Percentiles rank a stretch among this genome's conserved stretches.
Conservation (phyloP, 169 alveolate species). For the Cryptosporidium meleagridis region DNA sequence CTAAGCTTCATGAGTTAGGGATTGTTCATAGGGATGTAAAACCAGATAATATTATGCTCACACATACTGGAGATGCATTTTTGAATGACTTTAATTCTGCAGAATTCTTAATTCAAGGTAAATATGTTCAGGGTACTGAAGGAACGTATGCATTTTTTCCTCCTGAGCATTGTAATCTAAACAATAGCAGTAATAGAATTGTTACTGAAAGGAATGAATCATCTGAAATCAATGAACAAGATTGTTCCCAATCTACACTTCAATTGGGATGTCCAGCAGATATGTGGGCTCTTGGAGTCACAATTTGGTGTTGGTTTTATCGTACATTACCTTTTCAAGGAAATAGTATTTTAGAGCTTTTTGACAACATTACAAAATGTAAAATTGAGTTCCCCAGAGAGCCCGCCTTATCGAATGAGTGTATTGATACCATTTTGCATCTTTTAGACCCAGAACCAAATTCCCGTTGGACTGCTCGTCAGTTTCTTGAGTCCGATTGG, state of each 20-base stretch:
- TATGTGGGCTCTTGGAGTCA: constrained; percentile 86
- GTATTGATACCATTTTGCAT: not conserved
- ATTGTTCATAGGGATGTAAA: constrained; percentile 81
- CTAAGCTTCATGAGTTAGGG: constrained; percentile 76
- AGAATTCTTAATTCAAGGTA: constrained; percentile 64
- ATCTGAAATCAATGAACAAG: constrained; percentile 31
- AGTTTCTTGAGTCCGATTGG: constrained; percentile 45
- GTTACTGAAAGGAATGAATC: constrained; percentile 77
- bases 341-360: constrained; percentile 74
- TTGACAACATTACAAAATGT: constrained; percentile 75
- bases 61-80: constrained; percentile 68
- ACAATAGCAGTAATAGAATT: constrained; percentile 70
- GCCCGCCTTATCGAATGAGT: constrained; percentile 40
- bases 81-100: constrained; percentile 81
- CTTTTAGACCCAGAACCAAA: constrained; percentile 51
- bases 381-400: constrained; percentile 49
- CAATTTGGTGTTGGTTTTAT: constrained; percentile 82
- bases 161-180: constrained; percentile 82
- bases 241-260: constrained; percentile 3
- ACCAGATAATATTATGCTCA: constrained; percentile 79
- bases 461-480: constrained; percentile 63
- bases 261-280: constrained; percentile 85
- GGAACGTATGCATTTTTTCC: constrained; percentile 87
- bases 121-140: constrained; percentile 75
- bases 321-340: constrained; percentile 81